Evolutionary conservation across 1,284 basidiomycete genomes (phyloP).

Genomic region (Marasmius tenuissimus): DNA sequence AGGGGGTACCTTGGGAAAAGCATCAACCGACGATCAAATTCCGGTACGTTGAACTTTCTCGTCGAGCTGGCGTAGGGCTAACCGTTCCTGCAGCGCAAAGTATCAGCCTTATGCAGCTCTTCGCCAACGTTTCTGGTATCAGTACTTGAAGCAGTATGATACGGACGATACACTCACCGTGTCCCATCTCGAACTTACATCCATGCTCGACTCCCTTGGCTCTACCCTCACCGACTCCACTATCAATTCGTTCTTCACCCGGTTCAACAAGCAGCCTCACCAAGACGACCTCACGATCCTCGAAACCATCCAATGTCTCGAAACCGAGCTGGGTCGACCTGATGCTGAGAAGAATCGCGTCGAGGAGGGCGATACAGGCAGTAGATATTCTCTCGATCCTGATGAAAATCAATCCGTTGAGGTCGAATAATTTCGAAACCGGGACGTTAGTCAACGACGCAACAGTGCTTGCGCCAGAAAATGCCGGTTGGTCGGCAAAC

Average conservation of each 20-base stretch:
- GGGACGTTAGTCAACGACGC: no score
- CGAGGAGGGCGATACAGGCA: constrained; percentile 39
- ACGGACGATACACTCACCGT: constrained; percentile 80
- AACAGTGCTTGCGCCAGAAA: no score
- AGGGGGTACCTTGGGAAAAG: constrained; percentile 66
- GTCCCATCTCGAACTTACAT: constrained; percentile 85
- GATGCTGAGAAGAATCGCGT: constrained; percentile 68
- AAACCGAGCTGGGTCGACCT: constrained; percentile 76
- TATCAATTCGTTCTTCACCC: constrained; percentile 78
- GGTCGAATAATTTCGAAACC: no score
- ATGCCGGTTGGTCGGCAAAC: no score
- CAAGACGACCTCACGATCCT: constrained; percentile 78
- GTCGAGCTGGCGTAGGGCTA: constrained; percentile 14
- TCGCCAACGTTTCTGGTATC: constrained; percentile 89
- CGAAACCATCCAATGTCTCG: constrained; percentile 79
- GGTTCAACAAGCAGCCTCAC: constrained; percentile 65
- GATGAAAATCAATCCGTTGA: no score
- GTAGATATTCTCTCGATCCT: no score
- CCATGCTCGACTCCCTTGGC: constrained; percentile 97
- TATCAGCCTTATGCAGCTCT: constrained; percentile 94
- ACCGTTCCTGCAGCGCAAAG: constrained; percentile 65
- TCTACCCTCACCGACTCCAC: constrained; percentile 87
- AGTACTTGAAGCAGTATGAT: constrained; percentile 91
- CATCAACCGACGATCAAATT: constrained; percentile 62
- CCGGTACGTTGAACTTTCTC: constrained; percentile 43